Conservation (phyloP, 768 basidiomycete genomes). For the Leccinum subtestaceum region DNA sequence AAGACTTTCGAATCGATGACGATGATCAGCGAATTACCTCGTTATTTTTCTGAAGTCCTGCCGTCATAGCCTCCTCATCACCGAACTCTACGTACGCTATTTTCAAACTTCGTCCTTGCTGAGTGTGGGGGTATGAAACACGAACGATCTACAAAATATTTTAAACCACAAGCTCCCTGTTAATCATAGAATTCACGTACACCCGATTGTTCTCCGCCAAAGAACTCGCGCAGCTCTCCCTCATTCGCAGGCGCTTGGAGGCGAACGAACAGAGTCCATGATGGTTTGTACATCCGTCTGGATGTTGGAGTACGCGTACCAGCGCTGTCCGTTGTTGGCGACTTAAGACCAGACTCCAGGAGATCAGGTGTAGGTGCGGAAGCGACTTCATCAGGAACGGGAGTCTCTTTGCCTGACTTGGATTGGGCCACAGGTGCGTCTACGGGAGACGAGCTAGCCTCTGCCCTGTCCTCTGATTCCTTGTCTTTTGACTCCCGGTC, state of each 20-base stretch:
- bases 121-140: slow-evolving; percentile 54
- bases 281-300: slow-evolving; percentile 60
- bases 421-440: slow-evolving; percentile 21
- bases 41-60: slow-evolving; percentile 69
- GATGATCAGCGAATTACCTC: slow-evolving; percentile 46
- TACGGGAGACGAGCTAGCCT: slow-evolving; percentile 27
- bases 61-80: slow-evolving; percentile 82
- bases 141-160: slow-evolving; percentile 54
- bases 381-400: slow-evolving; percentile 26
- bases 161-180: not conserved
- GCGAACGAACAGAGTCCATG: slow-evolving; percentile 86
- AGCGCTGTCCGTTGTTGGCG: slow-evolving; percentile 54
- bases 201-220: slow-evolving; percentile 64
- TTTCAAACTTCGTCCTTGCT: slow-evolving; percentile 48
- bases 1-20: slow-evolving; percentile 1
- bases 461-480: slow-evolving; percentile 35
- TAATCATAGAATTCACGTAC: slow-evolving; percentile 40
- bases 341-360: slow-evolving; percentile 42
- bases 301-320: slow-evolving; percentile 73
- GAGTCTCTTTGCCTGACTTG: slow-evolving; percentile 42
- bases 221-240: slow-evolving; percentile 70
- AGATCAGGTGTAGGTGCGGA: slow-evolving; percentile 28
- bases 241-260: slow-evolving; percentile 55
- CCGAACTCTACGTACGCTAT: slow-evolving; percentile 89
- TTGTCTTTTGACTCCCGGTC: slow-evolving; percentile 42